Evolutionary conservation across 139 green algal genomes (phyloP).

Genomic region (Microglena sp.): DNA sequence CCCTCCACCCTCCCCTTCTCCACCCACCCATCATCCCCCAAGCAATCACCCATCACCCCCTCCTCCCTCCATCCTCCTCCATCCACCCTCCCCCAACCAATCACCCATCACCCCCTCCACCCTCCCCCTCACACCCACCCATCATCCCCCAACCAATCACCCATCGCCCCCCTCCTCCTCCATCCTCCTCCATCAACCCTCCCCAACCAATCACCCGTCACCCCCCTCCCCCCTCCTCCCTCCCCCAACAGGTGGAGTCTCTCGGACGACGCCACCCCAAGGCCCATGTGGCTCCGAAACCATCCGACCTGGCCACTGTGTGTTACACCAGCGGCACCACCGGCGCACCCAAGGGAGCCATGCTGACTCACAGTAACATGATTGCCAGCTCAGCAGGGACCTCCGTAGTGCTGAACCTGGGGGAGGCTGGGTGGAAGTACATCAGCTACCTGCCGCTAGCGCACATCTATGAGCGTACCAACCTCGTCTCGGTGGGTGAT

Average conservation of each 20-base stretch:
- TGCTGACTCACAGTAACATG: constrained; percentile 72
- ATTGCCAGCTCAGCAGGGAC: constrained; percentile 62
- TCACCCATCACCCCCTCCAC: no score
- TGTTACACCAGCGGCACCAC: constrained; percentile 94
- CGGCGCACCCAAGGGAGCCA: constrained; percentile 80
- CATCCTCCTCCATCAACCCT: no score
- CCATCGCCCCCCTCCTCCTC: no score
- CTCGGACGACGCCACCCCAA: constrained; percentile 56
- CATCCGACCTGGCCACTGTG: constrained; percentile 76
- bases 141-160: no score
- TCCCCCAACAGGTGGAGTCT: constrained; percentile 37
- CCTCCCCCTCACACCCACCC: no score
- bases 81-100: no score
- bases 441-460: constrained; percentile 87
- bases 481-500: constrained; percentile 37
- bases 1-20: no score
- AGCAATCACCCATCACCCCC: no score
- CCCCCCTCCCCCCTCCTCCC: no score
- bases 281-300: constrained; percentile 69
- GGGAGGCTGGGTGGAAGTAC: constrained; percentile 34
- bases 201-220: no score
- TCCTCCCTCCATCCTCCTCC: no score
- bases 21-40: no score
- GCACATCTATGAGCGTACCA: constrained; percentile 90
- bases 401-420: constrained; percentile 14